phyloP scores from a whole-genome alignment of 2,329 filamentous ascomycete genomes.

The Graphilbum ipis-grandicollis region DNA sequence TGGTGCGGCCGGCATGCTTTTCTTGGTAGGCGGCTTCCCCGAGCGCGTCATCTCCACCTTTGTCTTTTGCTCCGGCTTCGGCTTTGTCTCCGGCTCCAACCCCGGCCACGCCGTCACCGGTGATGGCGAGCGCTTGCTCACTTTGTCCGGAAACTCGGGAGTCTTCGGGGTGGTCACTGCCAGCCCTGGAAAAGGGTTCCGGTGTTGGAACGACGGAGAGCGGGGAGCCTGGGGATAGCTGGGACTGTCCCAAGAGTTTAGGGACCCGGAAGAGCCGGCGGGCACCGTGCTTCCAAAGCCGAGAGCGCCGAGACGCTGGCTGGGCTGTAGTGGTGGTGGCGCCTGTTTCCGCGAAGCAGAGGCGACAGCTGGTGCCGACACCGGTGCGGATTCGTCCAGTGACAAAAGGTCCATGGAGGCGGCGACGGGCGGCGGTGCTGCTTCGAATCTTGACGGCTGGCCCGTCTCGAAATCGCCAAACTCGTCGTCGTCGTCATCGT shows the following conservation, averaged over 20 bases:
- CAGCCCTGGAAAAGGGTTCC: constrained; percentile 34
- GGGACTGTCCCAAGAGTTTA: no score
- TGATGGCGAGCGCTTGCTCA: constrained; percentile 17
- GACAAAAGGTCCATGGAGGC: constrained; percentile 8
- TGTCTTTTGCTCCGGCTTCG: no score
- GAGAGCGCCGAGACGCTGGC: constrained; percentile 15
- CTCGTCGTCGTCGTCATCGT: constrained; percentile 13
- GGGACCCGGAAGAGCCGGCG: no score
- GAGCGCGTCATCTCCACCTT: constrained; percentile 2
- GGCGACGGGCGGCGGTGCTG: not conserved
- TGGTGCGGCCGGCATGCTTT: constrained; percentile 3
- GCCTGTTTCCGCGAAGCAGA: constrained; percentile 9
- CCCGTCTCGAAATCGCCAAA: constrained; percentile 15
- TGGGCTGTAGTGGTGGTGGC: no score
- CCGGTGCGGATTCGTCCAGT: constrained; percentile 4
- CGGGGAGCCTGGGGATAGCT: constrained; percentile 29
- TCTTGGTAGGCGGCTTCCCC: constrained; percentile 7
- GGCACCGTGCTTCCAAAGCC: constrained; percentile 13
- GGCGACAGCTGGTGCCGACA: not conserved
- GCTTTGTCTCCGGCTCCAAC: constrained; percentile 12
- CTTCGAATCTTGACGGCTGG: not conserved
- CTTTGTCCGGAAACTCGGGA: constrained; percentile 15
- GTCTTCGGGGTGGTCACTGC: constrained; percentile 25
- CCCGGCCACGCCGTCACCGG: constrained; percentile 30
- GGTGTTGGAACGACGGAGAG: constrained; percentile 33